Base-by-base conservation (phyloP, 2,329 filamentous ascomycete species). In the Alternaria alternata region DNA sequence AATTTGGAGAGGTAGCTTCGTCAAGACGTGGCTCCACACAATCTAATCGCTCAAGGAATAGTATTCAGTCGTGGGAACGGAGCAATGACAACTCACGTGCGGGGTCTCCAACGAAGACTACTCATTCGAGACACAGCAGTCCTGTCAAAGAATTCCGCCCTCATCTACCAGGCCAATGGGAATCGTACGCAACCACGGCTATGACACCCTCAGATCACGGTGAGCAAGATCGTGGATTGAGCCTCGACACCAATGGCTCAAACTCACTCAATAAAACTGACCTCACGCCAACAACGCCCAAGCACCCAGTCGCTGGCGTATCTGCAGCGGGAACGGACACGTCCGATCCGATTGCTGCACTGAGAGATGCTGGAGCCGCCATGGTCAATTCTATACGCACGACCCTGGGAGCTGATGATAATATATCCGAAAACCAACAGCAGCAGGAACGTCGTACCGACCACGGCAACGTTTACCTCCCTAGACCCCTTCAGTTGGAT, bases 141-240 rank as follows among this genome's bases (percentile, higher is more conserved):
- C 67, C 70, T 6, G 65, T 64, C 26, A 72, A 71, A 46, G 70
- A 72, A n/a, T 86, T 86, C 65, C 78, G 81, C 54, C 84, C 84
- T 14, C 78, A 83, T 54, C 70, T 86, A 32, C 84, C 84, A 39
- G 84, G 84, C 22, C 82, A 81, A 53, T 86, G 84, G 84, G 80
- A 85, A 53, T 86, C 84, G 32, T 83, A 79, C 60, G 77, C 79
- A 3, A 80, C 80, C 7, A 80, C 78, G 9, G 71, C 62, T 30
- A 73, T 76, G 34, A 78, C 75, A 7, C 72, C 74, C n/a, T 67
- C 64, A 7, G 75, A 77, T 9, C 63, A 67, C 14, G 66, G 60
- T 16, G 71, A 75, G 20, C 57, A 62, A 36, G 76, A 79, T n/a
- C 70, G 62, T 24, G 71, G 72, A 12, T 65, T 75, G 16, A 57